Base-by-base conservation (phyloP, 176 grass and related monocot species). In the Paspalum notatum region DNA sequence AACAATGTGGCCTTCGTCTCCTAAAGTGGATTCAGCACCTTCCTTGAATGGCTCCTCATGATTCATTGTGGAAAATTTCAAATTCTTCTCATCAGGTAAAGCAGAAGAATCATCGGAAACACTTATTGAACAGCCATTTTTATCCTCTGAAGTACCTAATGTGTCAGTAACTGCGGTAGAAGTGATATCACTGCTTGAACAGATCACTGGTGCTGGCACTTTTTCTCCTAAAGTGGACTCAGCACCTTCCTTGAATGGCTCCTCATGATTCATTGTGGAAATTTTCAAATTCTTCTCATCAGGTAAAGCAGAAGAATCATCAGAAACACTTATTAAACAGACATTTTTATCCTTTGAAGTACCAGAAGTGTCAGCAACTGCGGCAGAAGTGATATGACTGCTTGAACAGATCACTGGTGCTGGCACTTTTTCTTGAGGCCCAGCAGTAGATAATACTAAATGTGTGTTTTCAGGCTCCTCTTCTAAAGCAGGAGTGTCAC, bases 181-280 rank as follows among this genome's bases (percentile, higher is more conserved):
- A 45, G 17, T 40, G 0, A 62, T 38, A 12, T 12, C n/a, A 18
- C 69, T 68, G 53, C 71, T 57, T 87, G 57, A 91, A 91, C 16
- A 72, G 60, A 66, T 65, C 3, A 4, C 46, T 20, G 61, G 18
- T 41, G 61, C 68, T 71, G 84, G 22, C 8, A 60, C 65, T 73
- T 84, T 75, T 55, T 86, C 89, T 82, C 84, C 63, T 76, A 80
- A 79, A 80, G 12, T 61, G 63, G 69, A 57, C 3, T 9, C 61
- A 46, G 49, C 72, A 47, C 42, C 26, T 61, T 78, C 81, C 72
- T 88, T 76, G 44, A 77, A 39, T 78, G 72, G 68, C 42, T 27
- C 66, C 26, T 82, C 82, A 16, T 78, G 66, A 69, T 75, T n/a
- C n/a, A n/a, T n/a, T n/a, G n/a, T n/a, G n/a, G n/a, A n/a, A n/a